Evolutionary conservation across 495 filamentous ascomycete genomes (phyloP), one percentile per base, ranked within the genome.

Genomic region (Sordaria brevicollis): DNA sequence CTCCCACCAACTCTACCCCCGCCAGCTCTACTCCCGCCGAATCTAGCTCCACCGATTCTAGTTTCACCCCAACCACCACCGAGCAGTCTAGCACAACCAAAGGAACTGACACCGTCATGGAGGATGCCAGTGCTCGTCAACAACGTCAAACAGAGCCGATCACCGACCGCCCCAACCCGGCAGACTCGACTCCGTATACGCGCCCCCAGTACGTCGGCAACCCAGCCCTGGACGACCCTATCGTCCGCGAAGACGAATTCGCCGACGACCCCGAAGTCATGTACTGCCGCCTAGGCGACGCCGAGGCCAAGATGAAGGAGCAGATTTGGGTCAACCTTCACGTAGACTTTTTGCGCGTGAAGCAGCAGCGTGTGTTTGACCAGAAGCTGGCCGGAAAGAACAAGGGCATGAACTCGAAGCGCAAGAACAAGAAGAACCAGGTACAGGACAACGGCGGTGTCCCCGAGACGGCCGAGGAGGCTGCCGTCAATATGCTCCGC

Each of bases 271-370:
- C 91, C 0, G 95, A 99, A 78, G 91, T 98, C 29, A 76, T 81
- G 67, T 87, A 89, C 72, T 96, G 93, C 79, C 77, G 91, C 43
- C 86, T 97, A n/a, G 82, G 83, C 0, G 83, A 87, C 6, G 82
- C 82, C 3, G 94, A 98, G 79, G 83, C 88, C 2, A 84, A 84
- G 5, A 83, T 93, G 72, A 97, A 97, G 76, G 93, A 96, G 77
- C 83, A 85, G 57, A 92, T 98, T 67, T 99, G 95, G 95, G 86
- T 93, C n/a, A 91, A 93, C 70, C 88, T 92, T 73, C 97, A 98
- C 79, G 91, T 92, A 74, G 92, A 94, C 67, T 99, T 92, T 80
- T 83, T 99, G 39, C 90, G 94, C 5, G 85, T 87, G 29, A 87
- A 93, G 77, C 92, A 97, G 77, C 87, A 89, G 65, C 94, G 93